Conservation (phyloP, 257 asterid species). For the Jacaranda copaia region DNA sequence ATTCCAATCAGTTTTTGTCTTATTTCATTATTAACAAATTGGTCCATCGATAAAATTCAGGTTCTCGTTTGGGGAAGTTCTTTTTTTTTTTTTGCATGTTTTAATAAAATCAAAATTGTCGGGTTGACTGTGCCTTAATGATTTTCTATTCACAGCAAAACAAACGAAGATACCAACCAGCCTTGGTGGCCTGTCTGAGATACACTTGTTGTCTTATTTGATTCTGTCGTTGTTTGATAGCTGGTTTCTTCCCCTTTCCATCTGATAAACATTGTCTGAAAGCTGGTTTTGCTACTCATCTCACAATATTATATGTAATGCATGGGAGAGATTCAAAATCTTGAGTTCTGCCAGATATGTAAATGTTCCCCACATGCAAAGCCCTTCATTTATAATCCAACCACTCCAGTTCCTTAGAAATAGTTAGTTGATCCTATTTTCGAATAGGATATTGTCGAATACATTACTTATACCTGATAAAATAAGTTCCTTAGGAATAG, state of each 20-base stretch:
- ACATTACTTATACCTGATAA: no score
- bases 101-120: slow-evolving; percentile 32
- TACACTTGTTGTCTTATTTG: slow-evolving; percentile 43
- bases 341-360: slow-evolving; percentile 41
- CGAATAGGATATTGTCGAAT: no score
- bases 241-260: neutral
- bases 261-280: slow-evolving; percentile 22
- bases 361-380: slow-evolving; percentile 60
- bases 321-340: slow-evolving; percentile 36
- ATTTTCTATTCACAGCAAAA: slow-evolving; percentile 40
- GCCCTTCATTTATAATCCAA: neutral
- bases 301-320: slow-evolving; percentile 22
- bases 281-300: slow-evolving; percentile 37
- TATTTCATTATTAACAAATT: slow-evolving; percentile 24
- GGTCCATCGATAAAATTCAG: slow-evolving; percentile 41
- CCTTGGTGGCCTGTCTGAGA: slow-evolving; percentile 57
- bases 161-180: slow-evolving; percentile 35
- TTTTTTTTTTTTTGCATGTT: neutral
- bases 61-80: slow-evolving; percentile 48
- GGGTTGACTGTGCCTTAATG: slow-evolving; percentile 47
- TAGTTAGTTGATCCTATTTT: no score
- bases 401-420: no score
- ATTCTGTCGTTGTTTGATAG: slow-evolving; percentile 36
- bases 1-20: slow-evolving; percentile 7
- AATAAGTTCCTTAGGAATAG: no score